These are phyloP conservation scores for Murraya koenigii DNA, from an alignment of 345 rosid genomes.

Conservation along the genomic window DNA sequence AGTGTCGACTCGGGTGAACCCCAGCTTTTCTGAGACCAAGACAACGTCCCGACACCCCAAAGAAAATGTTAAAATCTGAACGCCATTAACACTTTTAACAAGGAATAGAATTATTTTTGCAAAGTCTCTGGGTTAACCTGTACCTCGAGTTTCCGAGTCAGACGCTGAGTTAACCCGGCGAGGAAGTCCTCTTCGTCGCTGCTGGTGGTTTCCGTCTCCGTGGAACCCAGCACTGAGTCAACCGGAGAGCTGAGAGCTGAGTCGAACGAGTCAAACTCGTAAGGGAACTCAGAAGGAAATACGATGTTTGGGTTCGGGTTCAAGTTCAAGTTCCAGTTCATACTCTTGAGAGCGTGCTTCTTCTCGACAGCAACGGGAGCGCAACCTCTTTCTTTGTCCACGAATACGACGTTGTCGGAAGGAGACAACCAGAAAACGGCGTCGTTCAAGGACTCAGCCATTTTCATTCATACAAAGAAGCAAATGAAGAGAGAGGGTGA, in stretches of 20 bases:
- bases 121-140: neutral
- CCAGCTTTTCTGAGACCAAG: slow-evolving; percentile 21
- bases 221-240: slow-evolving; percentile 45
- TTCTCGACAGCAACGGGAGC: neutral
- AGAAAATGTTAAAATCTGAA: neutral
- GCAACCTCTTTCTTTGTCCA: slow-evolving; percentile 16
- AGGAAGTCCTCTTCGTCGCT: slow-evolving; percentile 75
- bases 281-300: slow-evolving; percentile 66
- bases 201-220: slow-evolving; percentile 42
- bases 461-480: neutral
- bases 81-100: neutral
- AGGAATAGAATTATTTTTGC: neutral
- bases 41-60: neutral
- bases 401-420: slow-evolving; percentile 20
- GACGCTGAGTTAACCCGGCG: slow-evolving; percentile 57
- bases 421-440: slow-evolving; percentile 37
- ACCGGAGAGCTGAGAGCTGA: slow-evolving; percentile 46
- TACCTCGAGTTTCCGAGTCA: slow-evolving; percentile 48
- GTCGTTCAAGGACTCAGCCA: slow-evolving; percentile 43
- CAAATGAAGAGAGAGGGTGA: neutral
- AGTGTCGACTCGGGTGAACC: slow-evolving; percentile 74
- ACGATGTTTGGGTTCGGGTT: slow-evolving; percentile 1
- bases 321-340: slow-evolving; percentile 6
- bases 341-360: neutral
- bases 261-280: slow-evolving; percentile 50